Evolutionary conservation across 306 rosid species (phyloP), one percentile per base, ranked within the genome.

Genomic region (Mimosa bimucronata): DNA sequence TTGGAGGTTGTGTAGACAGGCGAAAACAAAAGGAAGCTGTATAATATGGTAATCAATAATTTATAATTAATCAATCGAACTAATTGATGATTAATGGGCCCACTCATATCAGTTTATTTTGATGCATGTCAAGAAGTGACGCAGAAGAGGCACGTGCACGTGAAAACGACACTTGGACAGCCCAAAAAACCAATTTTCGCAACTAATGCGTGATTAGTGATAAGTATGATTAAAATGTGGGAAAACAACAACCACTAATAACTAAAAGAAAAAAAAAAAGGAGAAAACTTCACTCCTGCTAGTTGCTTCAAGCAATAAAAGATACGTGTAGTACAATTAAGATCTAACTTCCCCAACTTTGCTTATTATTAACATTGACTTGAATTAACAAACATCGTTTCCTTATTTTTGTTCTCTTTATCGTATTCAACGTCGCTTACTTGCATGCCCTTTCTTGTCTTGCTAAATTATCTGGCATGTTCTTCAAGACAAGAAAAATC

Each of bases 111-210:
- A 78, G 81, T 82, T 81, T 77, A 61, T 82, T 68, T 73, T 0
- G 31, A 21, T 44, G 37, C 23, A 16, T 71, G 53, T 55, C 55
- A 21, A 84, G 61, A 81, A 77, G 88, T 82, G 82, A 77, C 83
- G 82, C 83, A 71, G 75, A 78, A 81, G 78, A 58, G 58, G 89
- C 93, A 85, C 91, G 90, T 90, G 92, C 89, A 77, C 12, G 6
- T 79, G 95, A 89, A 85, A 83, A 77, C 73, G 93, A 92, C 95
- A 69, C 72, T 28, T 73, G 34, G 18, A 4, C 23, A 3, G 31
- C 31, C 12, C 7, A 26, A 26, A 60, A 25, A 71, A 67, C 72
- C 7, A 60, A 44, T 69, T 42, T 31, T 41, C 21, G 74, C 55
- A 11, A 12, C 34, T 52, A 21, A 69, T 78, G 48, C 28, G 9